phyloP scores from a whole-genome alignment of 1,139 yeast species.

The Diutina catenulata region DNA sequence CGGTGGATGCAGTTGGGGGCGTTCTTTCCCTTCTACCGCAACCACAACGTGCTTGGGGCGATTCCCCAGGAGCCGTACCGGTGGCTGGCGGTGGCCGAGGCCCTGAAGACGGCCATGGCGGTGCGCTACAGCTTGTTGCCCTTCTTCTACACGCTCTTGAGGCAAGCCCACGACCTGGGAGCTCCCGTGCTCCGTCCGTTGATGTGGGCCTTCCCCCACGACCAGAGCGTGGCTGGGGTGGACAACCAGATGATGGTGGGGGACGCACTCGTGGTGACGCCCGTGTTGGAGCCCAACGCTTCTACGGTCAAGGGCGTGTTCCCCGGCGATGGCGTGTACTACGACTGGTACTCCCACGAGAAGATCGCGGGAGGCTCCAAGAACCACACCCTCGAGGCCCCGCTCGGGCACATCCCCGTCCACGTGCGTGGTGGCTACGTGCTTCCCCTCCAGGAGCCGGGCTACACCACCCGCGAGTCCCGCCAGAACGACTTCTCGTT shows the following conservation, averaged over 20 bases:
- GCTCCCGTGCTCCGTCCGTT: slow-evolving; percentile 14
- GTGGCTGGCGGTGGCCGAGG: slow-evolving; percentile 14
- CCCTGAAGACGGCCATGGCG: slow-evolving; percentile 13
- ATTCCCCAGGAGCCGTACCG: slow-evolving; percentile 15
- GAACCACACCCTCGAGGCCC: slow-evolving; percentile 14
- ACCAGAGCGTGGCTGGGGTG: slow-evolving; percentile 10
- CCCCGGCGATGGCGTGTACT: slow-evolving; percentile 18
- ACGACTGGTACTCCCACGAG: slow-evolving; percentile 21
- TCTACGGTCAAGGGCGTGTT: slow-evolving; percentile 15
- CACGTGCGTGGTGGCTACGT: slow-evolving; percentile 14
- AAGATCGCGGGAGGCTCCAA: slow-evolving; percentile 11
- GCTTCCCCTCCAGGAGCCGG: slow-evolving; percentile 19
- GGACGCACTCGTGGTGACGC: slow-evolving; percentile 15
- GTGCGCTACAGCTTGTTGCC: slow-evolving; percentile 15
- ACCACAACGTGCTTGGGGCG: slow-evolving; percentile 14
- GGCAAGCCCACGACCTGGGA: slow-evolving; percentile 14
- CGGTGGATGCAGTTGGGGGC: slow-evolving; percentile 18
- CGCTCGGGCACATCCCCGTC: slow-evolving; percentile 15
- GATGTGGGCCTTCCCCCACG: slow-evolving; percentile 14
- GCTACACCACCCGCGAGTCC: slow-evolving; percentile 17
- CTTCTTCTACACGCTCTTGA: slow-evolving; percentile 14
- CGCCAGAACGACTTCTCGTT: slow-evolving; percentile 19
- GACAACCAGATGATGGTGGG: slow-evolving; percentile 16
- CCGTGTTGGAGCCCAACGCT: slow-evolving; percentile 15
- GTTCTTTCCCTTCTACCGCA: slow-evolving; percentile 16